Percentiles rank a stretch among this genome's conserved stretches.
phyloP scores from a whole-genome alignment of 495 filamentous ascomycete genomes.

The Penicillium robsamsonii region DNA sequence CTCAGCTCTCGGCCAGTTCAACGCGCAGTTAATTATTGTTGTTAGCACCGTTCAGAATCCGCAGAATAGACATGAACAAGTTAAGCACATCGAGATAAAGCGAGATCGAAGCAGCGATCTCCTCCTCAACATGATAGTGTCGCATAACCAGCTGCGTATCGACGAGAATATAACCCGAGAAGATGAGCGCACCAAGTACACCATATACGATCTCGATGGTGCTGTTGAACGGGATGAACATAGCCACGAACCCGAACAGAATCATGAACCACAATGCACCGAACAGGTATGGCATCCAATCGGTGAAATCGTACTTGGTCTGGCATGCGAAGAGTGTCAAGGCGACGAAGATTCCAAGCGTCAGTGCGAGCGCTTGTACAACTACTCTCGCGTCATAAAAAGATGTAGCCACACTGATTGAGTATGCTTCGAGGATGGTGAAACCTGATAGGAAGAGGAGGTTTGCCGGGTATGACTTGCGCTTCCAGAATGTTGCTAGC shows the following conservation, averaged over 20 bases:
- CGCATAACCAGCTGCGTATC: slow-evolving; percentile 95
- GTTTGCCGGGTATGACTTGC: slow-evolving; percentile 94
- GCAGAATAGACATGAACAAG: slow-evolving; percentile 87
- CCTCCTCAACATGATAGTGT: slow-evolving; percentile 96
- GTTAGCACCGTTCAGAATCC: slow-evolving; percentile 80
- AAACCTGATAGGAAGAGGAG: slow-evolving; percentile 89
- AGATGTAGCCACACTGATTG: slow-evolving; percentile 84
- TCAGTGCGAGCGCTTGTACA: slow-evolving; percentile 85
- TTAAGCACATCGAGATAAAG: slow-evolving; percentile 97
- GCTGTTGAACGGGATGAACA: slow-evolving; percentile 77
- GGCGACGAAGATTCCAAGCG: slow-evolving; percentile 87
- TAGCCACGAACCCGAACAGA: slow-evolving; percentile 85
- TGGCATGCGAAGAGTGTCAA: slow-evolving; percentile 95
- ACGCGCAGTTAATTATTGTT: slow-evolving; percentile 64
- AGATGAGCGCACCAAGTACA: slow-evolving; percentile 76
- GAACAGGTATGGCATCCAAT: slow-evolving; percentile 94
- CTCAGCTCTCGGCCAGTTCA: neutral
- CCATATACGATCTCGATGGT: slow-evolving; percentile 82
- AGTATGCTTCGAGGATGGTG: slow-evolving; percentile 90
- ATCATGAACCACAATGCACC: slow-evolving; percentile 85
- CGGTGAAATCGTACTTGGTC: slow-evolving; percentile 96
- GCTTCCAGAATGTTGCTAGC: slow-evolving; percentile 93
- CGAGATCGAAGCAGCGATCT: slow-evolving; percentile 94
- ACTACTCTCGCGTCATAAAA: slow-evolving; percentile 82
- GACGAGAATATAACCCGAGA: slow-evolving; percentile 90